These are phyloP conservation scores for Fistulifera solaris DNA, from an alignment of 108 stramenopile genomes.

Conservation along the genomic window DNA sequence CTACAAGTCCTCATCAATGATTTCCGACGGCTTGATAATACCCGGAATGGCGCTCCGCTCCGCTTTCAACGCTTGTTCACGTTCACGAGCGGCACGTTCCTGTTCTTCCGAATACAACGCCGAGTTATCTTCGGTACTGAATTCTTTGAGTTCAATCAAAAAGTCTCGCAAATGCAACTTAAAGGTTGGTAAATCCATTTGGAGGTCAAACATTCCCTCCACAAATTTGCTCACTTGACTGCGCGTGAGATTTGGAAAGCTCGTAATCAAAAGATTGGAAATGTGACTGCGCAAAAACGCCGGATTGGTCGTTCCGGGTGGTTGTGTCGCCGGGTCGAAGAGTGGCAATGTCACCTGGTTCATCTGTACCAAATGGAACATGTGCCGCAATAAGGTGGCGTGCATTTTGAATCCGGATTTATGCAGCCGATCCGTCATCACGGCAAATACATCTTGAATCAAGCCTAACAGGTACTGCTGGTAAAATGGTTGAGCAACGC, in stretches of 20 bases:
- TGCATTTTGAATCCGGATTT: conserved; percentile 99
- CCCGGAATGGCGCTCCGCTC: conserved; percentile 93
- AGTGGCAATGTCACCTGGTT: conserved; percentile 94
- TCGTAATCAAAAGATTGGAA: conserved; percentile 74
- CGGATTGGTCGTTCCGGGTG: conserved; percentile 78
- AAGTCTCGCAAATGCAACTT: conserved; percentile 98
- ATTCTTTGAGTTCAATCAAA: conserved; percentile 97
- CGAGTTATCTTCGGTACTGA: conserved; percentile 93
- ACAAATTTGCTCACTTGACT: conserved; percentile 90
- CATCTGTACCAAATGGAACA: conserved; percentile 92
- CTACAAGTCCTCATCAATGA: conserved; percentile 83
- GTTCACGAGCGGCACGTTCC: conserved; percentile 52
- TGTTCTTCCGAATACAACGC: conserved; percentile 90
- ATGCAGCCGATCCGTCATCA: conserved; percentile 98
- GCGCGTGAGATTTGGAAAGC: conserved; percentile 92
- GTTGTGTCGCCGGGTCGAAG: conserved; percentile 70
- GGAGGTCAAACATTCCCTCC: conserved; percentile 93
- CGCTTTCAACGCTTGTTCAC: conserved; percentile 57
- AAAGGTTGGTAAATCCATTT: conserved; percentile 94
- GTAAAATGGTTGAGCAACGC: conserved; percentile 94
- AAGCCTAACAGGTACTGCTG: conserved; percentile 89
- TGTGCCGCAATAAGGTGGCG: conserved; percentile 89
- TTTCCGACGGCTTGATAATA: conserved; percentile 91
- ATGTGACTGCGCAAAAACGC: conserved; percentile 89
- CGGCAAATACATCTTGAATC: conserved; percentile 96